Base-by-base conservation (phyloP, 805 yeast genomes). In the Lachancea nothofagi region DNA sequence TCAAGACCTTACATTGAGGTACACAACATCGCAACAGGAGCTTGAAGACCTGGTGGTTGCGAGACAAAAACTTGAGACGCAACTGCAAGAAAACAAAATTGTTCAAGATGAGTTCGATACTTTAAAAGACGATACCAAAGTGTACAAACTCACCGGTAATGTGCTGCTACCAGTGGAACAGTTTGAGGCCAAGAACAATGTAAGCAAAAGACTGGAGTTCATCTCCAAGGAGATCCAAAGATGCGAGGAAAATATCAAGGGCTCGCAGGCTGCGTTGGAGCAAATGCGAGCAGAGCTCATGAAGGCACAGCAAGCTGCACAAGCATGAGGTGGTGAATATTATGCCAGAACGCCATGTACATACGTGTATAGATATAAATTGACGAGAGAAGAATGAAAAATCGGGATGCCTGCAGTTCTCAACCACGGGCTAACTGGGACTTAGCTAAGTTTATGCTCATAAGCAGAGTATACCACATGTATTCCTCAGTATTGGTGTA, bases 91-190 rank as follows among this genome's bases (percentile, higher is more conserved):
- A 61, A 89, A 89, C 61, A 79, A 79, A 53, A 89, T 93, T 36
- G 98, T 93, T 12, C 71, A 79, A 48, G 80, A 75, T 42, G 98
- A 93, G 63, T 84, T 93, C 53, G 75, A 73, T 21, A 51, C 64
- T 31, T 66, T 84, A 41, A 74, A 75, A 41, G 83, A 77, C 25
- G 83, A 77, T 27, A 72, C 94, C 12, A 84, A 83, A 51, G 78
- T 93, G 19, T 93, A 77, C 66, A 93, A 93, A 63, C 71, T 89
- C 48, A 83, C 90, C 19, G 98, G 98, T 1, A 95, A 96, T 5
- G 88, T 90, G 3, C 69, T 93, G 44, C 69, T 94, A 45, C 96
- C 97, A 2, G 96, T 90, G 55, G 96, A 88, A 40, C 74, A 75
- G 44, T 59, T 59, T 8, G 97, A 93, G 62, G 95, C 98, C 17